Evolutionary conservation across 495 filamentous ascomycete species (phyloP), one percentile per base, ranked within the genome.

Genomic region (Annulohypoxylon nitens): DNA sequence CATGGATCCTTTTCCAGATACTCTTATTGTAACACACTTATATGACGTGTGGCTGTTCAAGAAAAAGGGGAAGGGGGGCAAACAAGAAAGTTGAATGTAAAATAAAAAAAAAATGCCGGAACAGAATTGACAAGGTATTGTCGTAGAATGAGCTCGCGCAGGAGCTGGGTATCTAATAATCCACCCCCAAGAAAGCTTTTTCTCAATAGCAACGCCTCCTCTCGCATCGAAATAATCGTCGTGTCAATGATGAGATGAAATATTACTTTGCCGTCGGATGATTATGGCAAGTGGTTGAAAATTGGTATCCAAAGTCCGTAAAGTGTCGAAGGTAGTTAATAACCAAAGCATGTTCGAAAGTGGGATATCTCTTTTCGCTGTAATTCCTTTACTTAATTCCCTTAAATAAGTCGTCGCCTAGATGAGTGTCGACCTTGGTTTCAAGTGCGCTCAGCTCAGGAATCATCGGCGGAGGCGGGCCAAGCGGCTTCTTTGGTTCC

Each of bases 401-500:
- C 76, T 88, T 89, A 77, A 90, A 90, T 68, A 90, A 77, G 41
- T 90, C 88, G 57, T 79, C 83, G 36, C 88, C 87, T 65, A 90
- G 78, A 20, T 67, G 55, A 26, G 77, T 79, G 62, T 79, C 77
- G 48, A 84, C 74, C 72, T 85, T 84, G 23, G 84, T 78, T 75
- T 87, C 85, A 59, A 88, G 79, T 36, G 82, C 82, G 68, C 79
- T 84, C 66, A 90, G 81, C 64, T 90, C 87, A 53, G 88, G 88
- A 45, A 90, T 83, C 81, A 85, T 89, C 16, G 88, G 88, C 11
- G 88, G 87, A 51, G 88, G 88, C 11, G 86, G 82, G 47, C 83
- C 82, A 57, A 70, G 75, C 25, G 83, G 80, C 55, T 82, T 81
- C 58, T 57, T 74, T 25, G 78, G 71, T 57, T 80, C 79, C 47